Conservation (phyloP, 441 rosid species). For the Geranium incanum region DNA sequence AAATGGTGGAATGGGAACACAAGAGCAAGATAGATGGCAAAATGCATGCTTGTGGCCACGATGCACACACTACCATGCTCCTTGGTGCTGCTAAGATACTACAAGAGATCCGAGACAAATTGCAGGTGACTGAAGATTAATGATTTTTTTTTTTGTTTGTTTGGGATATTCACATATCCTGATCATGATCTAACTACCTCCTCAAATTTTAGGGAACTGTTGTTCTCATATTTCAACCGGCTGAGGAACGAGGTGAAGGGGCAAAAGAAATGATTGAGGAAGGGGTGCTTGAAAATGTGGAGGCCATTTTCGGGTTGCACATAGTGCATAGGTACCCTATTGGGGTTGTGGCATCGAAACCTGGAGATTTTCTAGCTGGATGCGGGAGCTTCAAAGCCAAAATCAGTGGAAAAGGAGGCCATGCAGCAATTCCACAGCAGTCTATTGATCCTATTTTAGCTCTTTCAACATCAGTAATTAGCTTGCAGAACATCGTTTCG, state of each 20-base stretch:
- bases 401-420: conserved; percentile 55
- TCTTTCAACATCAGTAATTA: conserved; percentile 39
- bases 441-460: conserved; percentile 52
- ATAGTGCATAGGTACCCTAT: conserved; percentile 30
- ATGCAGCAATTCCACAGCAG: conserved; percentile 49
- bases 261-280: conserved; percentile 47
- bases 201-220: conserved; percentile 43
- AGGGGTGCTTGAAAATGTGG: conserved; percentile 42
- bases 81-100: conserved; percentile 63
- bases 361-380: conserved; percentile 53
- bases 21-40: conserved; percentile 55
- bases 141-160: background rate
- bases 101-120: conserved; percentile 27
- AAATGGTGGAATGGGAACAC: conserved; percentile 55
- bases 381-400: conserved; percentile 52
- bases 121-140: conserved; percentile 30
- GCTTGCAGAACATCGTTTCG: conserved; percentile 47
- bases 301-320: conserved; percentile 55
- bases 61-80: conserved; percentile 59
- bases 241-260: conserved; percentile 52
- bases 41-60: conserved; percentile 71
- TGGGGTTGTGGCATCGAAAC: conserved; percentile 42
- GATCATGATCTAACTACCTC: background rate
- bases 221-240: conserved; percentile 54
- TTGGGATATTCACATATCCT: background rate